Base-by-base conservation (phyloP, 2,329 filamentous ascomycete species). In the Diaporthe citri region DNA sequence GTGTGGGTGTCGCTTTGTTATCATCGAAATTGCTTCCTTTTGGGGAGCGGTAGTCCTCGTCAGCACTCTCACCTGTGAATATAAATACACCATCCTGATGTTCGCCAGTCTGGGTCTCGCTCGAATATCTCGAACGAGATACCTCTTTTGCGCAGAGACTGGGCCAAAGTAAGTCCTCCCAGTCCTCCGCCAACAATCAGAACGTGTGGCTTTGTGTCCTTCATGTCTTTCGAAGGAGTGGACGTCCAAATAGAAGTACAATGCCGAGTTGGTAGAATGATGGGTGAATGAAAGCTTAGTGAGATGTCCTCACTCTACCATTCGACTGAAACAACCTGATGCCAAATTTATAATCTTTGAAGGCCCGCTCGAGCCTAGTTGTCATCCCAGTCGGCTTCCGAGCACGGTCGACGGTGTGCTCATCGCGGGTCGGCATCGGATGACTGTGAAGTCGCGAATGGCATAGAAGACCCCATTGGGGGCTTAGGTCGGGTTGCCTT, bases 131-230 rank as follows among this genome's bases (percentile, higher is more conserved):
- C 41, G 31, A 57, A 72, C 9, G 69, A 57, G 22, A 72, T 62
- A 8, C 69, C 69, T 17, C 77, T 77, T 41, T 77, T 75, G 55
- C 76, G 77, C 43, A 55, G 56, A 22, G 77, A 77, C n/a, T 78
- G 77, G 55, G 77, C 78, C 48, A 79, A 73, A 2, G 76, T 78
- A 17, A 79, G 74, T 3, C 78, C 78, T 10, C 78, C 78, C 12
- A 79, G 75, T 6, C 78, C 77, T 20, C 75, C 77, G 4, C 78
- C 78, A 12, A 62, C 67, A 60, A 79, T 78, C 39, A 79, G 48
- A 9, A 79, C 77, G 34, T 72, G 52, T 31, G 28, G 39, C 5
- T 48, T 64, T 3, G 43, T 31, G 60, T 7, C 5, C 6, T 2
- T 34, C 60, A 64, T 64, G 22, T 34, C 13, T n/a, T 10, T 9